A percentile compares a stretch with the other conserved stretches of the same genome.
Evolutionary conservation across 2,329 filamentous ascomycete genomes (phyloP).

Genomic region (Cordyceps sp.): DNA sequence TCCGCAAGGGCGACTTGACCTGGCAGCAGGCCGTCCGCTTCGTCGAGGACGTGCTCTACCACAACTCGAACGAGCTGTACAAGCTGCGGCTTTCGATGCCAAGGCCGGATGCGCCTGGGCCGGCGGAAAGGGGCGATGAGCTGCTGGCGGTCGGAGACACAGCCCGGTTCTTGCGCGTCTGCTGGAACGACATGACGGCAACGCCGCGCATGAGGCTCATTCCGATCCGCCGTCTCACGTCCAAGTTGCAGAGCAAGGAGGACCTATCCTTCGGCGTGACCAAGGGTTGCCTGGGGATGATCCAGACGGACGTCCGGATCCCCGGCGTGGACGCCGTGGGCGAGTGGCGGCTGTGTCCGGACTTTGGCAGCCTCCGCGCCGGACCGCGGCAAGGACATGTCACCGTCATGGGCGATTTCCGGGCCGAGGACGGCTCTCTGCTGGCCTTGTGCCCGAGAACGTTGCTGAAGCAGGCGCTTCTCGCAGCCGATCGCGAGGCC

Average conservation of each 20-base stretch:
- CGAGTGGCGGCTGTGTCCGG: conserved; percentile 49
- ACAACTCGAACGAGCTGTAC: conserved; percentile 64
- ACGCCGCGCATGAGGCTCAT: conserved; percentile 50
- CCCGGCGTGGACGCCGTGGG: conserved; percentile 40
- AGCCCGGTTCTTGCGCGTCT: conserved; percentile 45
- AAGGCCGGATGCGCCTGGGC: neutral
- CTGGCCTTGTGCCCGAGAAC: conserved; percentile 48
- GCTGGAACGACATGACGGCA: conserved; percentile 67
- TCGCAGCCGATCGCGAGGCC: conserved; percentile 30
- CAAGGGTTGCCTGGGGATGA: conserved; percentile 43
- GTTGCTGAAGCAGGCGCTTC: conserved; percentile 37
- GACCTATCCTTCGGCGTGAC: conserved; percentile 41
- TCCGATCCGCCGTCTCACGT: conserved; percentile 40
- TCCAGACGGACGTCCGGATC: conserved; percentile 48
- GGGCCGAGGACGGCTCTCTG: conserved; percentile 31
- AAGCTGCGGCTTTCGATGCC: conserved; percentile 22
- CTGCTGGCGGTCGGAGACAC: neutral
- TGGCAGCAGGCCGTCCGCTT: conserved; percentile 44
- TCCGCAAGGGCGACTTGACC: conserved; percentile 45
- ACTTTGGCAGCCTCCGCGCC: conserved; percentile 41
- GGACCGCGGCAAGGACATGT: conserved; percentile 45
- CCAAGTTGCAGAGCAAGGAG: conserved; percentile 25
- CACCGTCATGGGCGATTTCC: conserved; percentile 52
- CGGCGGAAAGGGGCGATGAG: neutral
- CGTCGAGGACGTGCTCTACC: conserved; percentile 54